Base-by-base conservation (phyloP, 495 filamentous ascomycete genomes). In the Eremomyces bilateralis region DNA sequence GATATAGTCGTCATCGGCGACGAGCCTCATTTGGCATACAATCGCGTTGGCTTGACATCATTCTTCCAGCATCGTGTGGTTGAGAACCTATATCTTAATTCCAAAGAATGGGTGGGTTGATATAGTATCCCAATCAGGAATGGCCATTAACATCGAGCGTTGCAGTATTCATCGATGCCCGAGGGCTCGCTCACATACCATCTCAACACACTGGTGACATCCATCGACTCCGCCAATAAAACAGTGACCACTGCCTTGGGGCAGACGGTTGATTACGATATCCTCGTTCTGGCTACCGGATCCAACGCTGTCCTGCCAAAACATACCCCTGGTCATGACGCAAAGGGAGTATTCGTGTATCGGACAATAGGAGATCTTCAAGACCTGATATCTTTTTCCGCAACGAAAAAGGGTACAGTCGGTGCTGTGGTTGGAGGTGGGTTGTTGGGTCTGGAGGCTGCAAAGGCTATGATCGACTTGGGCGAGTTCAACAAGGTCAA, bases 401-500 rank as follows among this genome's bases (percentile, higher is more conserved):
- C 53, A 2, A 52, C 57, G 10, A 65, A 71, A 31, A 78, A 71
- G 40, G 82, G 79, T 18, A 63, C 67, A 13, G 66, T 63, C 3
- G 85, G 77, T 1, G 71, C 70, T 1, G 80, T 88, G 1, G 82
- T 95, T 10, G 85, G 85, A n/a, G 85, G 85, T 21, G 85, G 85
- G 1, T 47, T 95, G 19, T 59, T 95, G 0, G 85, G 85, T 0
- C 65, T 95, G 0, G 85, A 95, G 61, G 85, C 85, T 18, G 85
- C 85, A 21, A 91, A 93, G 45, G 85, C 85, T 0, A 80, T 95
- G 80, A 78, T 84, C 56, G 85, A 93, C 49, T 56, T 95, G 12
- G 59, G 77, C 44, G 69, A 71, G 22, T 93, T 79, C 50, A 64
- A 62, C 0, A 69, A 69, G 28, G 81, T 95, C 30, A 79, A 73